Base-by-base conservation (phyloP, 306 rosid genomes). In the Trifolium pratense region DNA sequence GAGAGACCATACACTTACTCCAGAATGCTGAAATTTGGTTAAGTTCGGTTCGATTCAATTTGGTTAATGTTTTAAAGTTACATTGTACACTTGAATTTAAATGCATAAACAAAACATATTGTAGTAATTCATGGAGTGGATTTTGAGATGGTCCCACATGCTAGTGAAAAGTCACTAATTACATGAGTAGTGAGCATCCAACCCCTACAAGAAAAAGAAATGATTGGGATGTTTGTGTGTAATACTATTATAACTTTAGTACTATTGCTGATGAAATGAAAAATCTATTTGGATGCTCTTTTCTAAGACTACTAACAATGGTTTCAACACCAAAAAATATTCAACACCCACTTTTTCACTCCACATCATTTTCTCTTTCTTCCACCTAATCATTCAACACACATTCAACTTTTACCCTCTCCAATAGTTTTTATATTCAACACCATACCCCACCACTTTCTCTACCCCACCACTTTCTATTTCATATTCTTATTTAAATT, bases 1-100 rank as follows among this genome's bases (percentile, higher is more conserved):
- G 18, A 87, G 93, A 85, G 99, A 94, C 78, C 99, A 79, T 67
- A 71, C 90, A 2, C 87, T 25, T 1, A 91, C 71, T 18, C 99
- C 99, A 0, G 99, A 91, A 78, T 91, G 99, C 51, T 91, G 75
- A 76, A 29, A 46, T 46, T 62, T 53, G n/a, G n/a, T 55, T 62
- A 11, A 5, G 18, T 67, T 55, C 59, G 51, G 57, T 75, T 56
- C 37, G 2, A 3, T 75, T 26, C 20, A 39, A 17, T 75, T 23
- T 29, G 31, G 26, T 29, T n/a, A n/a, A 48, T 72, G 12, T 53
- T 70, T 20, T 31, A 51, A 68, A 57, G 21, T 67, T 67, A 7
- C 15, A 20, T 20, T 57, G 43, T 58, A 65, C 20, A 6, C 0
- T 71, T 64, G 7, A 13, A 9, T 2, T 71, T 64, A 1, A 13